Evolutionary conservation across 2,329 filamentous ascomycete species (phyloP).

Genomic region (Ophiostoma novo-ulmi): DNA sequence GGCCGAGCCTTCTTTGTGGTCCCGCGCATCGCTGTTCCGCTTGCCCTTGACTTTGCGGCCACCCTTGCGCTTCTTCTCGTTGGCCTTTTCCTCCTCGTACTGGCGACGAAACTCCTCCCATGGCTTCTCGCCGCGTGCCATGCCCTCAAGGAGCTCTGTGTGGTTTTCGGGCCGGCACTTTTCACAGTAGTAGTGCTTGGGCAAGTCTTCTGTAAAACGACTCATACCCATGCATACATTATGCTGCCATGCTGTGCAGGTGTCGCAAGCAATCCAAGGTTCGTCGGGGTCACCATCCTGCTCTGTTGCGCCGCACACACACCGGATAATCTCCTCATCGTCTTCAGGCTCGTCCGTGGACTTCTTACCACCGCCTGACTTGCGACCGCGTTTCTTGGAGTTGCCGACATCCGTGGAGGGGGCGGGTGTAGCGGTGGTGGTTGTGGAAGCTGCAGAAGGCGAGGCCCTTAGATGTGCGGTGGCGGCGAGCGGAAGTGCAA

Average conservation of each 20-base stretch:
- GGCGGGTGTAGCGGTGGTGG: conserved; percentile 26
- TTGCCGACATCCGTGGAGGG: conserved; percentile 31
- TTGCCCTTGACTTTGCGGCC: conserved; percentile 61
- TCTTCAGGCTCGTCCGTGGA: conserved; percentile 47
- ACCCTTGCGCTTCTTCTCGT: conserved; percentile 51
- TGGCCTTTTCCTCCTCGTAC: conserved; percentile 57
- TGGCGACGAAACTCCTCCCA: conserved; percentile 69
- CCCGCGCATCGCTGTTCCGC: conserved; percentile 53
- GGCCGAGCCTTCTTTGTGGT: conserved; percentile 41
- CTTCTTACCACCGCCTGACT: conserved; percentile 53
- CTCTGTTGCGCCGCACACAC: conserved; percentile 83
- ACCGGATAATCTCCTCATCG: conserved; percentile 76
- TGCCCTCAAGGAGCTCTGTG: conserved; percentile 69
- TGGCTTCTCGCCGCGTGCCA: conserved; percentile 73
- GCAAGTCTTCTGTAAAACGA: conserved; percentile 70
- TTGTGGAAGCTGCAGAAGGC: background rate
- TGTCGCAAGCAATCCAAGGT: conserved; percentile 94
- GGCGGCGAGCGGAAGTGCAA: conserved; percentile 24
- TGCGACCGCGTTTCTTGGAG: conserved; percentile 47
- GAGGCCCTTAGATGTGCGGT: background rate
- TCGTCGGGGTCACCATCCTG: conserved; percentile 81
- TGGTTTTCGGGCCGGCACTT: conserved; percentile 81
- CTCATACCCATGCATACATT: conserved; percentile 89
- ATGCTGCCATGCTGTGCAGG: conserved; percentile 92
- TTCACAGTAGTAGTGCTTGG: conserved; percentile 88